Conservation (phyloP, 345 rosid genomes). For the Nephelium lappaceum region DNA sequence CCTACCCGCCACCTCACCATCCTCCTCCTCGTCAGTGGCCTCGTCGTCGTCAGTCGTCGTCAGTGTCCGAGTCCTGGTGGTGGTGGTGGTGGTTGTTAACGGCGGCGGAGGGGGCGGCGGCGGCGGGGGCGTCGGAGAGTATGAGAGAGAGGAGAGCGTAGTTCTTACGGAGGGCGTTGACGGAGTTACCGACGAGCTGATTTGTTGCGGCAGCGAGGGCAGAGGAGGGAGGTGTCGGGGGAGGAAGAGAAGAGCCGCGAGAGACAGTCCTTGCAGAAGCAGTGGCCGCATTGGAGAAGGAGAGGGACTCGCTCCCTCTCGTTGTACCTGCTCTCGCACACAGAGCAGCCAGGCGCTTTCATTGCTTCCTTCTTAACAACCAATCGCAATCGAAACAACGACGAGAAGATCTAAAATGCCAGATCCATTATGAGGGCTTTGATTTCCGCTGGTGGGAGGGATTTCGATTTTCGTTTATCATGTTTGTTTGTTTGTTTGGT, state of each 20-base stretch:
- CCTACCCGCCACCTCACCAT: conserved; percentile 37
- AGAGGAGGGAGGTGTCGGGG: conserved; percentile 67
- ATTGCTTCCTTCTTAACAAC: conserved; percentile 25
- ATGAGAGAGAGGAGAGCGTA: conserved; percentile 79
- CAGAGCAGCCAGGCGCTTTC: conserved; percentile 88
- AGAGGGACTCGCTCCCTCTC: conserved; percentile 90
- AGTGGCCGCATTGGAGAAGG: conserved; percentile 93
- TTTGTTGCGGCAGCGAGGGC: conserved; percentile 93
- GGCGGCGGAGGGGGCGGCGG: conserved; percentile 9
- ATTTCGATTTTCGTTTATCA: background rate
- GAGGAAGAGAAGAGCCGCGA: conserved; percentile 90
- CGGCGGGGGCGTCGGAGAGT: conserved; percentile 44
- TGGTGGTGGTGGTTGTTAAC: conserved; percentile 25
- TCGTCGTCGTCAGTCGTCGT: conserved; percentile 64
- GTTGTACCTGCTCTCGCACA: conserved; percentile 91
- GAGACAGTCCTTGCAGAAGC: conserved; percentile 89
- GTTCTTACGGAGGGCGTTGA: conserved; percentile 81
- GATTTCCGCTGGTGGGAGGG: background rate
- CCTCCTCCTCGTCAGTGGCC: conserved; percentile 73
- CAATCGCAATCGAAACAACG: background rate
- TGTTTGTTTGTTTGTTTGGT: background rate
- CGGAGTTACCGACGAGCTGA: conserved; percentile 94
- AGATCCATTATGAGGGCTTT: conserved; percentile 11
- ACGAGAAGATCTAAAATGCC: conserved; percentile 1
- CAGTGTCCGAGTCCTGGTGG: too few relatives aligned